Evolutionary conservation across 495 filamentous ascomycete species (phyloP), one percentile per base, ranked within the genome.

Genomic region (Hamigera avellanea): DNA sequence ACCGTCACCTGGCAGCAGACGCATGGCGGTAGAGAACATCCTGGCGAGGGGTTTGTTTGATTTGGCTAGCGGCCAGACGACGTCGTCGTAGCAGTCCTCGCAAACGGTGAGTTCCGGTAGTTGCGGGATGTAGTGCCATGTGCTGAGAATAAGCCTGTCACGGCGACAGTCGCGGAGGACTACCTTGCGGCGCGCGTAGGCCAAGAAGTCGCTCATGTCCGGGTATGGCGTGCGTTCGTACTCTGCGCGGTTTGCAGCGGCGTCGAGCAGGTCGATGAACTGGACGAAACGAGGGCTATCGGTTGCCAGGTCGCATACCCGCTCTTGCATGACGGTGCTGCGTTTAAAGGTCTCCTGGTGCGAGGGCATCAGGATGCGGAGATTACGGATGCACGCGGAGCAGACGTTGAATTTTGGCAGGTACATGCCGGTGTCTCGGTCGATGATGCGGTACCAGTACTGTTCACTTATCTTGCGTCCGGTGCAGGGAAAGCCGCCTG

Each of bases 31-130:
- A 12, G 58, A 67, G 47, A 86, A 78, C 40, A 68, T 64, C 1
- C 62, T 55, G 0, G 81, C 75, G 14, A 87, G 56, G 0, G 67
- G 56, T 21, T 62, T 61, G 17, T 62, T 53, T 1, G 60, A 50
- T 25, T 69, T 56, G 8, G 74, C 64, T 14, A 75, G 56, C 2
- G 83, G 84, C 66, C 70, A 74, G 7, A 88, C 72, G 1, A 81
- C 70, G 3, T 74, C 68, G 8, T 75, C 69, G 53, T 78, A 88
- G 57, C 83, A 84, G 50, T 80, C 75, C 43, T 78, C 71, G 57
- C 80, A 84, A 32, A 80, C 70, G 4, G 75, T 78, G 42, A 84
- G 66, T 32, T 80, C 73, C 14, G 76, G 76, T 1, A 82, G 53
- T 9, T 60, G 46, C 1, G 76, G 70, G 36, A 80, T 78, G 44